Percentiles rank a stretch among this genome's conserved stretches.
These are phyloP conservation scores for Fraxinus platypoda DNA, from an alignment of 305 asterid genomes.

Conservation along the genomic window DNA sequence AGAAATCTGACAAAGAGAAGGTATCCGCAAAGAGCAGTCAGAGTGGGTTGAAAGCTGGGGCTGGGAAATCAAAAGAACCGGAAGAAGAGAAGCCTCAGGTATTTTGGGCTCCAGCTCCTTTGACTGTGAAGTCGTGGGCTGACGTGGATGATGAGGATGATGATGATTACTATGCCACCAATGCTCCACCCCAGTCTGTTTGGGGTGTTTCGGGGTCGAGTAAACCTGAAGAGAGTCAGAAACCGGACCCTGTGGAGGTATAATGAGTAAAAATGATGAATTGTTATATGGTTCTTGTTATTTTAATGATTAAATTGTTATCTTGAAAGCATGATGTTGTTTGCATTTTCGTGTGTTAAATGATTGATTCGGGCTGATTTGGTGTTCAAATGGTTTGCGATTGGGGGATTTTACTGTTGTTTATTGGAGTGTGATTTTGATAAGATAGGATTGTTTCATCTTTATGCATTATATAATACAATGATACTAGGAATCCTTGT, in stretches of 20 bases:
- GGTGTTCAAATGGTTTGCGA: background rate
- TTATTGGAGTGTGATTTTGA: background rate
- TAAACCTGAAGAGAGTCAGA: slow-evolving; percentile 30
- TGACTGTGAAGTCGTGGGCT: slow-evolving; percentile 89
- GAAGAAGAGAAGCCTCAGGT: slow-evolving; percentile 52
- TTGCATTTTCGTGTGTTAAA: background rate
- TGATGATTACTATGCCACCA: slow-evolving; percentile 88
- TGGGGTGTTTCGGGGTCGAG: slow-evolving; percentile 49
- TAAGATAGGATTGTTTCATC: background rate
- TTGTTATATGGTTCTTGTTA: background rate
- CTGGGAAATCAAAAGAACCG: slow-evolving; percentile 46
- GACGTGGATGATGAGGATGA: slow-evolving; percentile 98
- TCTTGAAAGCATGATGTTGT: background rate
- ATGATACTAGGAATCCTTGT: background rate
- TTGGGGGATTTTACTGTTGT: slow-evolving; percentile 11
- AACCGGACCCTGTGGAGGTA: slow-evolving; percentile 50
- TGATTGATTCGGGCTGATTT: slow-evolving; percentile 11
- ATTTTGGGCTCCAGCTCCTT: slow-evolving; percentile 90
- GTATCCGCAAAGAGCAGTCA: slow-evolving; percentile 41
- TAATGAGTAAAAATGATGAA: background rate
- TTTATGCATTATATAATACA: background rate
- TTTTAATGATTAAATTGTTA: background rate
- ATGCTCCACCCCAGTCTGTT: slow-evolving; percentile 78
- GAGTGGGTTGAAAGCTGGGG: slow-evolving; percentile 31
- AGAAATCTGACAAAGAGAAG: slow-evolving; percentile 57